phyloP scores from a whole-genome alignment of 2,329 filamentous ascomycete species.

The Xylaria digitata region DNA sequence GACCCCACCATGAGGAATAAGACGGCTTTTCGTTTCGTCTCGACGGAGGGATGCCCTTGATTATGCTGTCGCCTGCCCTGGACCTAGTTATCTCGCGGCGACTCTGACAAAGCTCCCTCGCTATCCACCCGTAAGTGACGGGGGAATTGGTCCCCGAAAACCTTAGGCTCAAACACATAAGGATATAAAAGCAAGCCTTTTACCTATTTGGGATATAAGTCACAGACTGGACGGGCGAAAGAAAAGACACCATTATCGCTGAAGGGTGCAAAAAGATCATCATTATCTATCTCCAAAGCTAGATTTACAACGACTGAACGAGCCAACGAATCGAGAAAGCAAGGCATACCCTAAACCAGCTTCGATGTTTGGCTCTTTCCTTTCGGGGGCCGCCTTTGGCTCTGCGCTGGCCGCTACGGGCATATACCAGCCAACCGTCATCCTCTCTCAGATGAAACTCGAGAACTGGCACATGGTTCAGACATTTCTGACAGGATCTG shows the following conservation, averaged over 20 bases:
- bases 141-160: conserved; percentile 23
- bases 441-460: conserved; percentile 70
- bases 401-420: conserved; percentile 69
- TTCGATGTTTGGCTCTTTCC: conserved; percentile 41
- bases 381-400: conserved; percentile 70
- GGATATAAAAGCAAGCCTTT: background rate
- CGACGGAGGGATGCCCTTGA: conserved; percentile 11
- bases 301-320: background rate
- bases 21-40: no score
- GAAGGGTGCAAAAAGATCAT: background rate
- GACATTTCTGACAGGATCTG: conserved; percentile 71
- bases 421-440: conserved; percentile 69
- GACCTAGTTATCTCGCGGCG: conserved; percentile 7
- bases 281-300: background rate
- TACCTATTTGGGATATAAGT: conserved; percentile 6
- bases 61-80: conserved; percentile 7
- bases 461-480: conserved; percentile 74
- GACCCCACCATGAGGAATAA: conserved; percentile 26
- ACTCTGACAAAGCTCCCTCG: background rate
- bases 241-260: background rate
- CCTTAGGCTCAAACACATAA: background rate
- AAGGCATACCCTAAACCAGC: background rate
- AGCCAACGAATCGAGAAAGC: background rate
- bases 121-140: conserved; percentile 6
- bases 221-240: background rate